Evolutionary conservation across 768 basidiomycete species (phyloP), one percentile per base, ranked within the genome.

Genomic region (Lentinus brumalis): DNA sequence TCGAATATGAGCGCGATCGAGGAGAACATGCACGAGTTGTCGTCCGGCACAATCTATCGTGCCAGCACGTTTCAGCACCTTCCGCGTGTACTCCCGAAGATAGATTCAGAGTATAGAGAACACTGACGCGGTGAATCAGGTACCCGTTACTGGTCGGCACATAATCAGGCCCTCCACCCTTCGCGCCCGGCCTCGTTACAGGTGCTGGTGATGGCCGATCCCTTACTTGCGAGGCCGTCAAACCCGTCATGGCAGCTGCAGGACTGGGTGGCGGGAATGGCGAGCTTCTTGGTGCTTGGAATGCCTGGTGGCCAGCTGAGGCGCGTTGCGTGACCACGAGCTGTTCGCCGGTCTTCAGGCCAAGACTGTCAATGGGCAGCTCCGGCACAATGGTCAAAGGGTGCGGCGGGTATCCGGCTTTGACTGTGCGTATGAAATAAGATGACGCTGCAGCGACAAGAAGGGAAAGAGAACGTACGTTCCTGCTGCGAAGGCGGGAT

Each of bases 11-110:
- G 77, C 15, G 91, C 92, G 47, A 93, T 79, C 3, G 94, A 87
- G 3, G 90, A 90, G 77, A 98, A 98, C 32, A 98, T 78, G 73
- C 96, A 98, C 1, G 94, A 91, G 69, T 98, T 98, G 75, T 98
- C 96, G 69, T 98, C 96, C n/a, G 95, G 96, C 16, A 96, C 93
- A 57, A 94, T 81, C 85, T 91, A 64, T 40, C 63, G 49, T 38
- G 63, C 39, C 26, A 32, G 3, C 14, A 21, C 26, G 31, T 29
- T 5, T 35, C 42, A 51, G 50, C 14, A 12, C 15, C 50, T n/a
- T n/a, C 5, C 57, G 40, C 6, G 41, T 18, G 21, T 31, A 18
- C n/a, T 26, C 10, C 31, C 38, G 50, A 15, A 51, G 32, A 32
- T 1, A 6, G 14, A 12, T 30, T n/a, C 49, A 39, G 39, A 49